Conservation (phyloP, 805 yeast species). For the Blastobotrys muscicola region DNA sequence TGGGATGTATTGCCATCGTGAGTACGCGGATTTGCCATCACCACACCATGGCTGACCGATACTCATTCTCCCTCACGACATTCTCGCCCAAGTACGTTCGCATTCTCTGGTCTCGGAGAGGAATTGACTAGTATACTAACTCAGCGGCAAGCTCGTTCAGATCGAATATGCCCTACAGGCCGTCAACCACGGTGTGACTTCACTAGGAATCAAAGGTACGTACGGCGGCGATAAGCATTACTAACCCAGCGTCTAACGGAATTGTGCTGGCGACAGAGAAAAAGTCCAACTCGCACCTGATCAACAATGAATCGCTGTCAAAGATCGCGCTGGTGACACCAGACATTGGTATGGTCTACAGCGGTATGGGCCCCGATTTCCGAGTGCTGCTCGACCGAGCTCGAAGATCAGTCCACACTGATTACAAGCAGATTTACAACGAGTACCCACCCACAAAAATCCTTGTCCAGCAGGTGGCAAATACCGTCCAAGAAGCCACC, state of each 20-base stretch:
- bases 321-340: constrained; percentile 85
- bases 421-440: constrained; percentile 86
- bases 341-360: constrained; percentile 89
- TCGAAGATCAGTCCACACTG: constrained; percentile 84
- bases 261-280: constrained; percentile 95
- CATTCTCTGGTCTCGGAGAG: constrained; percentile 1
- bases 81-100: constrained; percentile 81
- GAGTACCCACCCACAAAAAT: constrained; percentile 96
- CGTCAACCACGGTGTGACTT: constrained; percentile 95
- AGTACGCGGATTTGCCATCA: background rate
- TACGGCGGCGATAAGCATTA: background rate
- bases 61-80: constrained; percentile 93
- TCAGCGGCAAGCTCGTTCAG: constrained; percentile 92
- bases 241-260: constrained; percentile 72
- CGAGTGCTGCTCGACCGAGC: constrained; percentile 90
- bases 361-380: constrained; percentile 99
- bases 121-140: constrained; percentile 1
- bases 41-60: constrained; percentile 83
- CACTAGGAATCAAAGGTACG: constrained; percentile 69
- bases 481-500: constrained; percentile 96
- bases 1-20: too few species aligned
- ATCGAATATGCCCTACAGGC: constrained; percentile 97
- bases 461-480: constrained; percentile 88
- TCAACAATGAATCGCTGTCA: constrained; percentile 61
- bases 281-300: constrained; percentile 70